Evolutionary conservation across 1,284 basidiomycete species (phyloP), one percentile per base, ranked within the genome.

Genomic region (Microbotryum scabiosae): DNA sequence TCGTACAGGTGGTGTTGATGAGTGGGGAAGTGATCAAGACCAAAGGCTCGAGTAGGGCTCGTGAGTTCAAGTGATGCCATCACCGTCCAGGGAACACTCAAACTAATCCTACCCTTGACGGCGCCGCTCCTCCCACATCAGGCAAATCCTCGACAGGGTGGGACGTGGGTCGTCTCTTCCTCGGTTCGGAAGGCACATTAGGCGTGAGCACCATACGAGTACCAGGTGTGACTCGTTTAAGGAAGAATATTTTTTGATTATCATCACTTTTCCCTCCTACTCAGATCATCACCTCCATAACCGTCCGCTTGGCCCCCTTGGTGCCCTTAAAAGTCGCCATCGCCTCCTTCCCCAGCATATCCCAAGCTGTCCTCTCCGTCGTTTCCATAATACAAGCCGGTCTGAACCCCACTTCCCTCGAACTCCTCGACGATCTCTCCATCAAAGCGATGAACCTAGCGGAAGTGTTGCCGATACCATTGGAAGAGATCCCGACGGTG

Each of bases 171-270:
- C 93, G 94, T 69, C 75, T 97, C 18, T 96, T 97, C 76, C 87
- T 96, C 55, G 92, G 93, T n/a, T 89, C 90, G 0, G 93, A 97
- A 74, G 93, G 93, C 1, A 96, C 92, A 0, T 77, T 96, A 23
- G 93, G 91, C 1, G 88, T 54, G 44, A 26, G 9, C 44, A 48
- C 30, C 8, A 30, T 30, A 30, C 30, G 10, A 30, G 6, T 28
- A 5, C 18, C 43, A n/a, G n/a, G 56, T 20, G 8, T 25, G 18
- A 21, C 55, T 53, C 45, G 20, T 21, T 9, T 30, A 9, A 9
- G 8, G 50, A 21, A 21, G 47, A 26, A 23, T 23, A 12, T 18
- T 50, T 26, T 30, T 36, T n/a, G 47, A 28, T 16, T 52, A 58
- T 49, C 49, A 44, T 12, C 7, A 9, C 32, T n/a, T 52, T 21